Percentiles rank a stretch among this genome's conserved stretches.
Evolutionary conservation across 2,329 filamentous ascomycete genomes (phyloP).

Genomic region (Ophiostoma perfectum): DNA sequence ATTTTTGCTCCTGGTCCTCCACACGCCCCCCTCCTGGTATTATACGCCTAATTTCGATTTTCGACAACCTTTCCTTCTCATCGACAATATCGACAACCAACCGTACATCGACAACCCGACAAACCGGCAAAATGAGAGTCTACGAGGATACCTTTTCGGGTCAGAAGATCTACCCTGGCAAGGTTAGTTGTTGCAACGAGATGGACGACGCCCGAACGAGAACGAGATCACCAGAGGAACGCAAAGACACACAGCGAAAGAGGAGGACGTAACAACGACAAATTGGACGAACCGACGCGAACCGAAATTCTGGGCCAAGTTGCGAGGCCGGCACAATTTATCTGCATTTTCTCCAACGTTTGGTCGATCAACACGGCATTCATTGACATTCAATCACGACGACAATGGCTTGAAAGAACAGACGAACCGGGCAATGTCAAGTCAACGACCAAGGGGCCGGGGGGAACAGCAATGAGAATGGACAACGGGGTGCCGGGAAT

Average conservation of each 20-base stretch:
- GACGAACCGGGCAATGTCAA: neutral
- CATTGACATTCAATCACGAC: neutral
- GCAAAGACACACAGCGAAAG: constrained; percentile 8
- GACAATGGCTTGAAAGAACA: neutral
- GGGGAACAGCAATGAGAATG: neutral
- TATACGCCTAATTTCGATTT: constrained; percentile 8
- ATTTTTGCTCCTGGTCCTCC: constrained; percentile 16
- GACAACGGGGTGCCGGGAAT: neutral
- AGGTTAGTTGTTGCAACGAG: constrained; percentile 44
- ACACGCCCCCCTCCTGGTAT: constrained; percentile 13
- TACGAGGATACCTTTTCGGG: constrained; percentile 63
- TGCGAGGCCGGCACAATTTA: neutral
- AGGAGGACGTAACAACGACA: neutral
- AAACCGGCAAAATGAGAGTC: constrained; percentile 54
- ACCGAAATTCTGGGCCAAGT: neutral
- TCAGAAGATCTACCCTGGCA: constrained; percentile 62
- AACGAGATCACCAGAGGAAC: constrained; percentile 9
- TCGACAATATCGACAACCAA: constrained; percentile 15
- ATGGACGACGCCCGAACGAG: constrained; percentile 22
- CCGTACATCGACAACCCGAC: constrained; percentile 26
- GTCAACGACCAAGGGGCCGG: neutral
- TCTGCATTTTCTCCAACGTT: neutral
- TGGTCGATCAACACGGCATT: neutral
- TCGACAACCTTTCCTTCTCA: constrained; percentile 18
- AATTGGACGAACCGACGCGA: neutral